A percentile compares a stretch with the other conserved stretches of the same genome.
Evolutionary conservation across 805 yeast genomes (phyloP).

Genomic region (Zygosaccharomyces bailii): DNA sequence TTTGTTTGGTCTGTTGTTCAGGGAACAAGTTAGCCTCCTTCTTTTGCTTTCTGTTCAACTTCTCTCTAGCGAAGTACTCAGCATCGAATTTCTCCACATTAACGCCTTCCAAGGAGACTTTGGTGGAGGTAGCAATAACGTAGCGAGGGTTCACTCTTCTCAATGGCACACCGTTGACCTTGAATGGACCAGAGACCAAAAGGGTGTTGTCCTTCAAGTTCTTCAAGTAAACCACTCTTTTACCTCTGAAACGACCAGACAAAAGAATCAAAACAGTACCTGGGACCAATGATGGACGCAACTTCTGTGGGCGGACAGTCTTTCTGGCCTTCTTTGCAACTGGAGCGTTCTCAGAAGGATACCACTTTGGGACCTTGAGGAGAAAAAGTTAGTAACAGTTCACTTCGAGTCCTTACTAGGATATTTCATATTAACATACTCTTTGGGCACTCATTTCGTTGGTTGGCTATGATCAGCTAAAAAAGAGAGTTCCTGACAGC

Average conservation of each 20-base stretch:
- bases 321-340: constrained; percentile 88
- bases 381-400: constrained; percentile 26
- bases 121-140: constrained; percentile 98
- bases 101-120: constrained; percentile 72
- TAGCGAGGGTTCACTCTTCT: constrained; percentile 99
- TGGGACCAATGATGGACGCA: constrained; percentile 94
- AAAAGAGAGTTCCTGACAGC: constrained; percentile 8
- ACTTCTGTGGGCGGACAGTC: constrained; percentile 87
- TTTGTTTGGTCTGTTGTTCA: constrained; percentile 73
- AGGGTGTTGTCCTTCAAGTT: constrained; percentile 96
- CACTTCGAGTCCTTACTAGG: background rate
- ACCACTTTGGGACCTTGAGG: constrained; percentile 79
- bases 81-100: constrained; percentile 89
- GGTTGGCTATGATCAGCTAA: constrained; percentile 21
- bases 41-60: constrained; percentile 74
- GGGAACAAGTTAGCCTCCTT: constrained; percentile 92
- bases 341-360: constrained; percentile 87
- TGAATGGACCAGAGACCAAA: constrained; percentile 98
- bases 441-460: constrained; percentile 38
- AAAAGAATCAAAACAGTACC: constrained; percentile 96
- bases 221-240: constrained; percentile 98
- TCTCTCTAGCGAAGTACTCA: constrained; percentile 91
- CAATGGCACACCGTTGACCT: constrained; percentile 98
- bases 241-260: constrained; percentile 99
- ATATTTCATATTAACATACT: constrained; percentile 26